A percentile compares a stretch with the other conserved stretches of the same genome.
These are phyloP conservation scores for Simmondsia chinensis DNA, from an alignment of 148 eudicot genomes.

Conservation along the genomic window DNA sequence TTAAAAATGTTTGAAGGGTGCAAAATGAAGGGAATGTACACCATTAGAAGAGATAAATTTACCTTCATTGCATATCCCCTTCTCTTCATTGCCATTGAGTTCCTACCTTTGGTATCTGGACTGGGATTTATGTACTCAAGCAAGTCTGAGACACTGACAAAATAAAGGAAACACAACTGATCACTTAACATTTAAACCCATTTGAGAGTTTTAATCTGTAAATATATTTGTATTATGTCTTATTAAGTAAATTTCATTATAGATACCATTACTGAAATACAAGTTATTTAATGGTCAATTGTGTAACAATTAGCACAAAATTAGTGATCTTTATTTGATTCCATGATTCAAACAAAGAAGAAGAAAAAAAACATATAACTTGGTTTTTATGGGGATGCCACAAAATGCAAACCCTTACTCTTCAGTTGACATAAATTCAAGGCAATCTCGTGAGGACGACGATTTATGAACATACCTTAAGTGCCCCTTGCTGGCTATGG, in stretches of 20 bases:
- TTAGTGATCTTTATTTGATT: no score
- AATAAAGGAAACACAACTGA: slow-evolving; percentile 4
- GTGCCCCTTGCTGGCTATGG: slow-evolving; percentile 99
- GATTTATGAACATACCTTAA: slow-evolving; percentile 49
- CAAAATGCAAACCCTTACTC: not conserved
- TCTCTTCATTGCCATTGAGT: slow-evolving; percentile 56
- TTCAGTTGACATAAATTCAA: slow-evolving; percentile 2
- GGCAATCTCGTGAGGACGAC: slow-evolving; percentile 2
- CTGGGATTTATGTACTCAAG: slow-evolving; percentile 95
- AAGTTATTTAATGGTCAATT: not conserved
- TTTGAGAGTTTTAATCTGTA: no score
- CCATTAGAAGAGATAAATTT: not conserved
- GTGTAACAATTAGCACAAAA: no score
- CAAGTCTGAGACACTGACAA: slow-evolving; percentile 95
- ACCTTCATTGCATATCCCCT: slow-evolving; percentile 68
- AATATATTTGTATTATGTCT: no score
- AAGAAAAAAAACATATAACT: not conserved
- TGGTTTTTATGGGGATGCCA: no score
- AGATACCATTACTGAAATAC: no score
- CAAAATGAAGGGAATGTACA: not conserved
- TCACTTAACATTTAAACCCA: no score
- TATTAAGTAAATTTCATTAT: no score
- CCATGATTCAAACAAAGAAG: not conserved
- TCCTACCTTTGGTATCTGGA: slow-evolving; percentile 66
- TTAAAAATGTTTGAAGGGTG: no score